These are phyloP conservation scores for Penicillium parvum DNA, from an alignment of 495 filamentous ascomycete genomes.

Conservation along the genomic window DNA sequence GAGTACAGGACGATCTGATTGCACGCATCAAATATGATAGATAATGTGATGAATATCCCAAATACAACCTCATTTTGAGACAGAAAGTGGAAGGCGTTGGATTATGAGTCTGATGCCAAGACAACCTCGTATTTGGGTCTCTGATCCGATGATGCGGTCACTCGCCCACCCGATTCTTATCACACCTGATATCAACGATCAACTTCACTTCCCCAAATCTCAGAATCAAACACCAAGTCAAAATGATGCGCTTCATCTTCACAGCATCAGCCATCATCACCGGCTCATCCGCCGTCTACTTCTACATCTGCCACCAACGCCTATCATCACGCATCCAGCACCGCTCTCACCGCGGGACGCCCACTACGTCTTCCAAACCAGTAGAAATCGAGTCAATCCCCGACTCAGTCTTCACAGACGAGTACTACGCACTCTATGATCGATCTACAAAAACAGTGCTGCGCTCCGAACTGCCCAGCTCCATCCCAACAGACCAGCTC, in stretches of 20 bases:
- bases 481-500: constrained; percentile 9
- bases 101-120: too few relatives aligned
- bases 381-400: constrained; percentile 24
- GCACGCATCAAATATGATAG: too few relatives aligned
- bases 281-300: constrained; percentile 17
- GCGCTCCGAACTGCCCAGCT: constrained; percentile 17
- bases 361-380: constrained; percentile 8
- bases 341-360: constrained; percentile 13
- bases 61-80: too few relatives aligned
- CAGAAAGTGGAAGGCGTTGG: too few relatives aligned
- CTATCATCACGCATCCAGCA: constrained; percentile 23
- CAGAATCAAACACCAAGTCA: too few relatives aligned
- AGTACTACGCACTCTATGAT: constrained; percentile 25
- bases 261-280: constrained; percentile 20
- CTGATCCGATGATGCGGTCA: constrained; percentile 14
- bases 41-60: too few relatives aligned
- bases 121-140: constrained; percentile 6
- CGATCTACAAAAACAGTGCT: constrained; percentile 18
- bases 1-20: too few relatives aligned
- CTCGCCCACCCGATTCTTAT: not conserved
- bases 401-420: constrained; percentile 11
- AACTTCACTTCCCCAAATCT: not conserved
- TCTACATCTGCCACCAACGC: constrained; percentile 23
- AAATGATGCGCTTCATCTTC: constrained; percentile 14
- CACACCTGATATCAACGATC: not conserved